A percentile compares a stretch with the other conserved stretches of the same genome.
Conservation (phyloP, 2,329 filamentous ascomycete species). For the Anthostomella pinea region DNA sequence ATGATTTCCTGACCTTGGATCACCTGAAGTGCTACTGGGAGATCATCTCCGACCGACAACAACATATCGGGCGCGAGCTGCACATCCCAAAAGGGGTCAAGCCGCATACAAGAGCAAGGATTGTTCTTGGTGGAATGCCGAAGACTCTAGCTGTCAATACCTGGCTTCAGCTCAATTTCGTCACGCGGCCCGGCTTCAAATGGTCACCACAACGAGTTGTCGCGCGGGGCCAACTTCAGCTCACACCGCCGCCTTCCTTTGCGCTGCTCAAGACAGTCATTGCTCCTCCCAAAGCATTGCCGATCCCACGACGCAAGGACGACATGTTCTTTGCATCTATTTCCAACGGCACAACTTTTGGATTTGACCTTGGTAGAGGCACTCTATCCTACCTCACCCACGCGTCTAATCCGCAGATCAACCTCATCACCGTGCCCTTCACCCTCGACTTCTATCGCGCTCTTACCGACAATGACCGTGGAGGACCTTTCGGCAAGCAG, state of each 20-base stretch:
- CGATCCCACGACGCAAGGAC: slow-evolving; percentile 23
- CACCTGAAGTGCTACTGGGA: slow-evolving; percentile 46
- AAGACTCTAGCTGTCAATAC: slow-evolving; percentile 34
- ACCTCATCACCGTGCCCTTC: slow-evolving; percentile 44
- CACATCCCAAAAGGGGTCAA: slow-evolving; percentile 42
- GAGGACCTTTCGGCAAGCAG: slow-evolving; percentile 51
- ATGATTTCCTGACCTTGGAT: slow-evolving; percentile 52
- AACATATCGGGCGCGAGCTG: slow-evolving; percentile 34
- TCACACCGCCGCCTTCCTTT: slow-evolving; percentile 35
- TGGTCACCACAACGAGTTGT: slow-evolving; percentile 55
- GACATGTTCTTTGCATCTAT: slow-evolving; percentile 35
- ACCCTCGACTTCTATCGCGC: slow-evolving; percentile 61
- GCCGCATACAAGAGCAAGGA: slow-evolving; percentile 38
- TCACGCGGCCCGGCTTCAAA: slow-evolving; percentile 37
- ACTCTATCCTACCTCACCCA: slow-evolving; percentile 42
- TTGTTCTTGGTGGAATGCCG: slow-evolving; percentile 34
- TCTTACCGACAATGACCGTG: slow-evolving; percentile 63
- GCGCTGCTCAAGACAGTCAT: slow-evolving; percentile 23
- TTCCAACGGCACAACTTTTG: slow-evolving; percentile 38
- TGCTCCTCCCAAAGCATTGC: slow-evolving; percentile 2
- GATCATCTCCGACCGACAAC: slow-evolving; percentile 38
- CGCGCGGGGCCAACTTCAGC: slow-evolving; percentile 46
- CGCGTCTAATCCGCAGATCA: slow-evolving; percentile 24
- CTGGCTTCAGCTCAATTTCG: slow-evolving; percentile 50
- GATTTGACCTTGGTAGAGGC: slow-evolving; percentile 43